Evolutionary conservation across 2,329 filamentous ascomycete species (phyloP).

Genomic region (Penicillium occitanis): DNA sequence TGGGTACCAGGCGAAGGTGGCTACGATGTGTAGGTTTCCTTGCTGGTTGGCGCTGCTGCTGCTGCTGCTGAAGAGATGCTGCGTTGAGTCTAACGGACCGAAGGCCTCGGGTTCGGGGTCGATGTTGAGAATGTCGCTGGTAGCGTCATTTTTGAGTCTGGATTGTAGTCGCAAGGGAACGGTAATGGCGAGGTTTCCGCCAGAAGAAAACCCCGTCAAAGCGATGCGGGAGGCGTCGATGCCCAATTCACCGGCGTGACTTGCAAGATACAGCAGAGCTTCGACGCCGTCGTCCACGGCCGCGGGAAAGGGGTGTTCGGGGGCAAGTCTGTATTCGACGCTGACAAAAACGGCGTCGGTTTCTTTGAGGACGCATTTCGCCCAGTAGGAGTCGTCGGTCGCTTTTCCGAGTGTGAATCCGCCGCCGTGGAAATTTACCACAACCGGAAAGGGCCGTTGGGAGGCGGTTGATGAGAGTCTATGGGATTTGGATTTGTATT

Average conservation of each 20-base stretch:
- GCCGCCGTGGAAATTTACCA: constrained; percentile 65
- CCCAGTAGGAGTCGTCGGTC: constrained; percentile 63
- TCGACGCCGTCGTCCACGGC: constrained; percentile 65
- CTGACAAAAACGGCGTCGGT: constrained; percentile 59
- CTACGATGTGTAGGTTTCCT: constrained; percentile 52
- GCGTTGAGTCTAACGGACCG: constrained; percentile 30
- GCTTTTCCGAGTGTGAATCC: constrained; percentile 62
- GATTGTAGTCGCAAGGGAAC: constrained; percentile 58
- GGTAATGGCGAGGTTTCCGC: constrained; percentile 62
- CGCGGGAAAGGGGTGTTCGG: constrained; percentile 62
- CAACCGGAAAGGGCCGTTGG: constrained; percentile 52
- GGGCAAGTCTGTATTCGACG: constrained; percentile 62
- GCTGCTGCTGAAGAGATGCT: constrained; percentile 36
- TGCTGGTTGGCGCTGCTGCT: constrained; percentile 9
- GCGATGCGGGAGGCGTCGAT: constrained; percentile 59
- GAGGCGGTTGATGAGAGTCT: not conserved
- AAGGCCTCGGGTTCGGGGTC: not conserved
- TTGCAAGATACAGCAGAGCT: constrained; percentile 58
- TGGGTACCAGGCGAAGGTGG: constrained; percentile 63
- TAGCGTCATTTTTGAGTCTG: constrained; percentile 21
- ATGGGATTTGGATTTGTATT: not conserved
- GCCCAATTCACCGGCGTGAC: constrained; percentile 56
- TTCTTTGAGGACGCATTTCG: constrained; percentile 55
- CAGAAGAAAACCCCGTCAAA: constrained; percentile 63
- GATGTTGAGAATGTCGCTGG: constrained; percentile 19